A percentile compares a stretch with the other conserved stretches of the same genome.
phyloP scores from a whole-genome alignment of 1,284 basidiomycete species.

The Mycena sp. region DNA sequence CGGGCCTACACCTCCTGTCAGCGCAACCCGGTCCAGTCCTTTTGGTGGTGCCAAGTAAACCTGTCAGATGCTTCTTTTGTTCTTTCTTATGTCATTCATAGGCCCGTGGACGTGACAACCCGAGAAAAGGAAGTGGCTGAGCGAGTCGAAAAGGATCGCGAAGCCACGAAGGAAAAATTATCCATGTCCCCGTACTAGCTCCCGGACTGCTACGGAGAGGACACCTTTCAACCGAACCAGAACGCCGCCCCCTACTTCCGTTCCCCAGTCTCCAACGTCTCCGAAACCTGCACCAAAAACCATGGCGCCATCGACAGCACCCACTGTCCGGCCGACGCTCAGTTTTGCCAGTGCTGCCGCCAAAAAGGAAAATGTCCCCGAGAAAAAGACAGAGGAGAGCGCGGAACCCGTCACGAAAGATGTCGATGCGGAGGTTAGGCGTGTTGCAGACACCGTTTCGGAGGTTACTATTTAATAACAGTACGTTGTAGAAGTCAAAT shows the following conservation, averaged over 20 bases:
- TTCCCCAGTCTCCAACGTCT: conserved; percentile 21
- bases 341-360: conserved; percentile 32
- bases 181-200: conserved; percentile 78
- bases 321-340: conserved; percentile 30
- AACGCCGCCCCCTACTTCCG: conserved; percentile 46
- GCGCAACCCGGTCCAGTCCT: conserved; percentile 68
- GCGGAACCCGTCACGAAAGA: conserved; percentile 18
- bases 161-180: conserved; percentile 62
- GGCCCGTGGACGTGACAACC: conserved; percentile 86
- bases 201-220: conserved; percentile 69
- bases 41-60: conserved; percentile 88
- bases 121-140: conserved; percentile 81
- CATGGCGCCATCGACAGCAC: conserved; percentile 18
- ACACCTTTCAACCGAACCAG: conserved; percentile 43
- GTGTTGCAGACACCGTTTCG: conserved; percentile 24
- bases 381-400: too few relatives aligned
- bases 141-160: conserved; percentile 73
- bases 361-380: conserved; percentile 30
- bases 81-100: conserved; percentile 41
- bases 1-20: conserved; percentile 55
- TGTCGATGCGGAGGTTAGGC: conserved; percentile 16
- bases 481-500: conserved; percentile 25
- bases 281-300: conserved; percentile 20
- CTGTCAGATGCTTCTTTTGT: conserved; percentile 4
- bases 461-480: conserved; percentile 31